These are phyloP conservation scores for Cyclanthera cordifolia DNA, from an alignment of 306 rosid species.

Conservation along the genomic window DNA sequence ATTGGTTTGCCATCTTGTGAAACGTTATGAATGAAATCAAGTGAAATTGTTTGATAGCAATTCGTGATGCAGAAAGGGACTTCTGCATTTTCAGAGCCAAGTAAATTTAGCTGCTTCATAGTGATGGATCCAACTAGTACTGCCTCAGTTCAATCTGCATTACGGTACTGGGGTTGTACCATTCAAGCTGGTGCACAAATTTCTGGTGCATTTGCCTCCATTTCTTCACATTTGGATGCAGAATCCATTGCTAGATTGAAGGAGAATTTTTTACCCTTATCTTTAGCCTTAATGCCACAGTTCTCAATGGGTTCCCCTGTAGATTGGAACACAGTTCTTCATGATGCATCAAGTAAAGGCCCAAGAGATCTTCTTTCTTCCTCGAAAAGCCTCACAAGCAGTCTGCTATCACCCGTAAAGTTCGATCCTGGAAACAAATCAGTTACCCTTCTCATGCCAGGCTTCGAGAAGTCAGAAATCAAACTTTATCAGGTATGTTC, in stretches of 20 bases:
- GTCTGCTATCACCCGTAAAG: slow-evolving; percentile 33
- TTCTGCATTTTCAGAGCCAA: slow-evolving; percentile 55
- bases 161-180: slow-evolving; percentile 87
- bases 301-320: slow-evolving; percentile 25
- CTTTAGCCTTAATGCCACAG: slow-evolving; percentile 54
- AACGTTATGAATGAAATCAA: slow-evolving; percentile 4
- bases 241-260: slow-evolving; percentile 34
- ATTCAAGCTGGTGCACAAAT: slow-evolving; percentile 82
- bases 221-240: slow-evolving; percentile 25
- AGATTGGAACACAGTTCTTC: slow-evolving; percentile 47
- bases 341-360: slow-evolving; percentile 25
- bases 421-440: slow-evolving; percentile 52
- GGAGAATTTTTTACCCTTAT: slow-evolving; percentile 49
- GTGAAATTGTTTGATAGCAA: slow-evolving; percentile 17
- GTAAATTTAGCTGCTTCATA: slow-evolving; percentile 61
- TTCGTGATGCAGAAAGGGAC: slow-evolving; percentile 59
- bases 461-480: slow-evolving; percentile 88
- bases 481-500: slow-evolving; percentile 70
- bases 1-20: slow-evolving; percentile 10
- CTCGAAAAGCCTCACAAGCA: slow-evolving; percentile 27
- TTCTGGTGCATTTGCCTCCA: slow-evolving; percentile 60
- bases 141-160: slow-evolving; percentile 52
- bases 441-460: slow-evolving; percentile 80
- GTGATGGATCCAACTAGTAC: slow-evolving; percentile 65
- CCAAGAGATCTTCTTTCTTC: slow-evolving; percentile 47